These are phyloP conservation scores for Epichloe gansuensis DNA, from an alignment of 2,329 filamentous ascomycete species.

Conservation along the genomic window DNA sequence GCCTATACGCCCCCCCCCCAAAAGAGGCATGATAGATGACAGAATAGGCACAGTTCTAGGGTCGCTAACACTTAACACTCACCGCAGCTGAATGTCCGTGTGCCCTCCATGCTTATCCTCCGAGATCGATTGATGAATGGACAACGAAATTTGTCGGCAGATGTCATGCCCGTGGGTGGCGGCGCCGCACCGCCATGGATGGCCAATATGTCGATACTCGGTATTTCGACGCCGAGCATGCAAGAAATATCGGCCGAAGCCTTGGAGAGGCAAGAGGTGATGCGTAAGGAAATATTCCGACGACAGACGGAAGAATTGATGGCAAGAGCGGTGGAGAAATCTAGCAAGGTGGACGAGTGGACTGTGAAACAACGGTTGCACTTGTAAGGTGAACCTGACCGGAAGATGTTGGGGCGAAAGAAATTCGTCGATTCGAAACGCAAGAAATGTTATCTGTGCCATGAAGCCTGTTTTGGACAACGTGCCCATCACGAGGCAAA, in stretches of 20 bases:
- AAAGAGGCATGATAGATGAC: too few species aligned
- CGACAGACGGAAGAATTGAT: constrained; percentile 8
- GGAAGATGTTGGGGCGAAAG: background rate
- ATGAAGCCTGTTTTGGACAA: too few species aligned
- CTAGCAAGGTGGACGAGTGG: constrained; percentile 8
- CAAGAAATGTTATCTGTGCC: too few species aligned
- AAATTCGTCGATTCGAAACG: background rate
- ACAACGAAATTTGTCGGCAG: background rate
- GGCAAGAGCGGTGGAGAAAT: constrained; percentile 7
- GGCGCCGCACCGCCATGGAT: background rate
- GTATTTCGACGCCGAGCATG: background rate
- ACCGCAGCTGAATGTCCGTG: constrained; percentile 38
- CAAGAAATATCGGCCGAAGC: background rate
- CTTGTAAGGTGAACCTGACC: background rate
- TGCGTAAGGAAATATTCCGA: constrained; percentile 5
- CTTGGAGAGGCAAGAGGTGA: constrained; percentile 3
- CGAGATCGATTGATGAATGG: constrained; percentile 23
- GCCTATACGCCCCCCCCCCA: too few species aligned
- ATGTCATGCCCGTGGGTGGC: background rate
- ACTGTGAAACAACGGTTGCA: constrained; percentile 8
- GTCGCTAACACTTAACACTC: background rate
- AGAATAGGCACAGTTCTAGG: background rate
- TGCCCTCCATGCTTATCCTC: constrained; percentile 48
- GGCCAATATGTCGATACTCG: background rate
- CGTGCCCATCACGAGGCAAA: too few species aligned